Evolutionary conservation across 257 asterid genomes (phyloP).

Genomic region (Solanum medicagineum): DNA sequence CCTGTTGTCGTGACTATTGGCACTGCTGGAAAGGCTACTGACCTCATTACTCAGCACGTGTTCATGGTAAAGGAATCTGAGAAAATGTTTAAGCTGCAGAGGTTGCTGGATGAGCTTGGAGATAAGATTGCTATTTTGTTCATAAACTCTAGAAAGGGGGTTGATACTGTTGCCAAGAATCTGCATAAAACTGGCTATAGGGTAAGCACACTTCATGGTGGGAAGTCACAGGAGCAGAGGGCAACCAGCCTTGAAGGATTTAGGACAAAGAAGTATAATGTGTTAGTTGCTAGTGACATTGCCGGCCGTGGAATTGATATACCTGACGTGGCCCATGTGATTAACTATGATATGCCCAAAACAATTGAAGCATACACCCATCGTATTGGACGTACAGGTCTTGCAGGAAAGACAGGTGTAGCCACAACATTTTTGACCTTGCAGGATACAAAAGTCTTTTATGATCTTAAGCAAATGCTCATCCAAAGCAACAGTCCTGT

Average conservation of each 20-base stretch:
- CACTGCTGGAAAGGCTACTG: conserved; percentile 50
- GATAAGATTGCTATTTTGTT: conserved; percentile 51
- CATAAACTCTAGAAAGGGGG: conserved; percentile 35
- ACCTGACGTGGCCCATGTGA: conserved; percentile 50
- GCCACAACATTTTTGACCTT: conserved; percentile 54
- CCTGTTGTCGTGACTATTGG: conserved; percentile 47
- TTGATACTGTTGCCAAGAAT: conserved; percentile 30
- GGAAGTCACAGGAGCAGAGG: conserved; percentile 51
- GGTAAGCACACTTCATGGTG: conserved; percentile 56
- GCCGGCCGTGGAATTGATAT: conserved; percentile 63
- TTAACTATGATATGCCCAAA: conserved; percentile 43
- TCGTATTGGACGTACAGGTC: background rate
- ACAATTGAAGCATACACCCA: background rate
- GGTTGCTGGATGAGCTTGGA: conserved; percentile 35
- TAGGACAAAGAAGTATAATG: conserved; percentile 39
- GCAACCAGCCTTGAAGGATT: conserved; percentile 49
- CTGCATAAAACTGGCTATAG: conserved; percentile 29
- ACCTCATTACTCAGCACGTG: conserved; percentile 36
- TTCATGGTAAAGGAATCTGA: conserved; percentile 38
- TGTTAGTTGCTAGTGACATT: conserved; percentile 51
- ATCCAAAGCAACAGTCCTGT: conserved; percentile 22
- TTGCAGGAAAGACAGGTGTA: conserved; percentile 31
- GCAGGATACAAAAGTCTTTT: conserved; percentile 30
- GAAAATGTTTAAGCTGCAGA: conserved; percentile 33
- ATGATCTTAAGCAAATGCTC: conserved; percentile 31